Conservation (phyloP, 257 asterid genomes). For the Solanum piurae region DNA sequence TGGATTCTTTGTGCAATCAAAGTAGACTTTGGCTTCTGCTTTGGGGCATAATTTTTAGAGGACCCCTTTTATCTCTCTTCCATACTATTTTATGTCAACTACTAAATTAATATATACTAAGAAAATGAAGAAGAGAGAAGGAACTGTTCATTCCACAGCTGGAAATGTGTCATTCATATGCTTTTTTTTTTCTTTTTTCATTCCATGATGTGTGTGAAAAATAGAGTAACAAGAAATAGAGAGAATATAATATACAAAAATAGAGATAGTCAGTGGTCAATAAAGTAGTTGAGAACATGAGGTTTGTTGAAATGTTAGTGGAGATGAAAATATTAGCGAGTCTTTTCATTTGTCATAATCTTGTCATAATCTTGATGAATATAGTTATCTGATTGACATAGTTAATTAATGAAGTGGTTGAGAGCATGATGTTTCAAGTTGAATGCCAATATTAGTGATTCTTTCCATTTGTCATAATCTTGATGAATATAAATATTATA, state of each 20-base stretch:
- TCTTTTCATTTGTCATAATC: too few species aligned
- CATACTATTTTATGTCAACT: neutral
- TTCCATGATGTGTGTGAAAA: neutral
- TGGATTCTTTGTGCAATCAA: constrained; percentile 7
- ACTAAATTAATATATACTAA: neutral
- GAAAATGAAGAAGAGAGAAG: neutral
- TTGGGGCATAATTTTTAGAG: constrained; percentile 47
- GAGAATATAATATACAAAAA: neutral
- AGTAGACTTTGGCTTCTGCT: constrained; percentile 13
- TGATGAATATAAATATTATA: too few species aligned
- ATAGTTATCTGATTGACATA: neutral
- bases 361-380: too few species aligned
- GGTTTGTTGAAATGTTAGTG: too few species aligned
- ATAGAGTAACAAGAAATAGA: neutral
- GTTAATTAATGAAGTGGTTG: too few species aligned
- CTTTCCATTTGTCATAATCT: neutral
- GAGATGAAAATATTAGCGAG: too few species aligned
- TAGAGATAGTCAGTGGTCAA: neutral
- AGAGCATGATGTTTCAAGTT: neutral
- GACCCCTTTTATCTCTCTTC: constrained; percentile 35
- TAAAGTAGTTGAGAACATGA: too few species aligned
- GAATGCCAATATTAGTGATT: too few species aligned
- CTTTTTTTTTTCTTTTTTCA: neutral
- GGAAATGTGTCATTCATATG: neutral
- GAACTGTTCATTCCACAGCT: neutral